Base-by-base conservation (phyloP, 495 filamentous ascomycete species). In the Endocarpon pusillum region DNA sequence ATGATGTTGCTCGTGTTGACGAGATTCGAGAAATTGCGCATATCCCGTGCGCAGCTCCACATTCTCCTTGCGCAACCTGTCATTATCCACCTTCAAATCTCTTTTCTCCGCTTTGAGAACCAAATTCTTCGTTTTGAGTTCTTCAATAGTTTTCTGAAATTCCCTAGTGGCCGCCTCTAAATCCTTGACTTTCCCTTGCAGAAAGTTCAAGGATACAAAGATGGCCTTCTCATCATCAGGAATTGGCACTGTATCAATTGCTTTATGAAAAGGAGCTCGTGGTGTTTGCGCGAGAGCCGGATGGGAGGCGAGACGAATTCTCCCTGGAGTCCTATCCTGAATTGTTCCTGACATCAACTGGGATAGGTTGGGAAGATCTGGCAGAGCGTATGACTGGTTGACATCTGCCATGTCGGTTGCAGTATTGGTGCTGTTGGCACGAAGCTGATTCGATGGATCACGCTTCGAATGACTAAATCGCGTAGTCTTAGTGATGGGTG, bases 341-440 rank as follows among this genome's bases (percentile, higher is more conserved):
- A 73, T 76, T 4, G 70, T 61, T 39, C 75, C 76, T 19, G 75
- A 76, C 3, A 82, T 67, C 12, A 82, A 61, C 38, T 82, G 78
- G 9, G 75, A 76, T 33, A 81, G 60, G 40, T 81, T 78, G 9
- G 75, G 72, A 28, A 78, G 56, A 31, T 78, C 69, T 6, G 75
- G 75, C 19, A 81, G 65, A 32, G 71, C 56, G 48, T 78, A 77
- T 1, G 75, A 78, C 27, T 71, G 64, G 27, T 62, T 59, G 7
- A 44, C 50, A 3, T 59, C 65, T 27, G 45, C 50, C 11, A 53
- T 63, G 8, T 59, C 59, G 1, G 52, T 52, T 27, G 44, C 44
- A 3, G 41, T 44, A 25, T 54, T 56, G 6, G 36, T 22, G 5
- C 27, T 40, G 34, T 34, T 64, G 55, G 31, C 53, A 50, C 1